A percentile compares a stretch with the other conserved stretches of the same genome.
Evolutionary conservation across 495 filamentous ascomycete genomes (phyloP).

Genomic region (Xylaria palmicola): DNA sequence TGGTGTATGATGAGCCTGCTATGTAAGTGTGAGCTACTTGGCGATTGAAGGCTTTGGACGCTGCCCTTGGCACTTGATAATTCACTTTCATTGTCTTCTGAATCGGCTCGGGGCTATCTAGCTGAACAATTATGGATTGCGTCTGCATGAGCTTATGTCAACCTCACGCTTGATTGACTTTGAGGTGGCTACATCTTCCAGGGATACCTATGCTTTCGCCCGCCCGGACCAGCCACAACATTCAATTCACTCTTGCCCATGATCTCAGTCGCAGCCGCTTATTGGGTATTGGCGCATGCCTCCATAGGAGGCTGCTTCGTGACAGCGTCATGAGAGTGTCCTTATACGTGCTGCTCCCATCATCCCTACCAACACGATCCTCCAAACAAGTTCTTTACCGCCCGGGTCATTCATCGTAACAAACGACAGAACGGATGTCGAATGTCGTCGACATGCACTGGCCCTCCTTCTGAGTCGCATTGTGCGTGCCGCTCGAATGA

Average conservation of each 20-base stretch:
- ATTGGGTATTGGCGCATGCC: neutral
- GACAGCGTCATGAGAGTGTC: neutral
- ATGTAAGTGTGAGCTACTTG: neutral
- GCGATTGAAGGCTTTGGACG: neutral
- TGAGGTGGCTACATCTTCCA: neutral
- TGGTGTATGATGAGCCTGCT: slow-evolving; percentile 5
- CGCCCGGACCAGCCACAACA: no score
- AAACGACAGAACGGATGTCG: slow-evolving; percentile 15
- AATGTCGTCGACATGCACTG: slow-evolving; percentile 14
- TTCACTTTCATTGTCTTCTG: no score
- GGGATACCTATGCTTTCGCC: no score
- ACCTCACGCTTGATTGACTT: neutral
- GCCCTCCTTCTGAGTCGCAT: neutral
- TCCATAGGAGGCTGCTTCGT: neutral
- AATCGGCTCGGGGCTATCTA: no score
- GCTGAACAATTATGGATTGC: no score
- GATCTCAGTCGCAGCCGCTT: neutral
- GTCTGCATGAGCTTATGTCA: no score
- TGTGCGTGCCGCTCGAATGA: slow-evolving; percentile 2
- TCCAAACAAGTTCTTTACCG: neutral
- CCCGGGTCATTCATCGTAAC: slow-evolving; percentile 7
- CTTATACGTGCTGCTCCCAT: neutral
- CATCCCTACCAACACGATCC: neutral
- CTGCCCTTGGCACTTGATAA: no score
- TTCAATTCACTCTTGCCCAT: neutral